Evolutionary conservation across 2,329 filamentous ascomycete genomes (phyloP), one percentile per base, ranked within the genome.

Genomic region (Ambrosiella xylebori): DNA sequence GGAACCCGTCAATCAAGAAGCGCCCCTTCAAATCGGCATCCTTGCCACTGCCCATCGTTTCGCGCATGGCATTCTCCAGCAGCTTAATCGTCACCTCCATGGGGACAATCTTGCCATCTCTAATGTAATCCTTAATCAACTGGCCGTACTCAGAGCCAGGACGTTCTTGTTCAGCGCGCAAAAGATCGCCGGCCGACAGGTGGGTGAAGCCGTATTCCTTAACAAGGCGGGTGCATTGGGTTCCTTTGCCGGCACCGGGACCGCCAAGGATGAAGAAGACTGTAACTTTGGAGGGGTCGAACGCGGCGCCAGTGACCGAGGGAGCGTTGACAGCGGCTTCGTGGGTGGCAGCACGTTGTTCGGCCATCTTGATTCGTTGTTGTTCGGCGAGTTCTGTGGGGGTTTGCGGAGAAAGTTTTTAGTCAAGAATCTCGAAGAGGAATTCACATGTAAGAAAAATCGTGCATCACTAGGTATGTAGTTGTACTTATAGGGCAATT

Each of bases 61-160:
- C 81, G 59, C 76, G 77, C 88, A 98, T 97, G 60, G 90, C 88
- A 71, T 95, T 95, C 73, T 96, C 90, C 49, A 98, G 79, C 40
- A 98, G 74, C 66, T 90, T 85, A 61, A 98, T 85, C 4, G 93
- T 98, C 55, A 97, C 89, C 71, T 97, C 91, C 88, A 95, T 95
- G n/a, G 93, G 93, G 63, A 98, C 93, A 70, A 98, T 98, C 65
- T 82, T 82, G 61, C 93, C 93, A 69, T 98, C 85, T 68, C 85
- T 87, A 76, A 98, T 98, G 74, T 93, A 90, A 65, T 85, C 79
- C 69, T 85, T 85, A 78, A 98, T 98, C 73, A 97, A 78, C 63
- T 89, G 81, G 68, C 93, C 93, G 69, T 95, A 97, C 71, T 96
- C 77, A 63, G 83, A 88, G 59, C 88, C 90, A 0, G 81, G 78